Base-by-base conservation (phyloP, 2,329 filamentous ascomycete genomes). In the Nigrograna mackinnonii region DNA sequence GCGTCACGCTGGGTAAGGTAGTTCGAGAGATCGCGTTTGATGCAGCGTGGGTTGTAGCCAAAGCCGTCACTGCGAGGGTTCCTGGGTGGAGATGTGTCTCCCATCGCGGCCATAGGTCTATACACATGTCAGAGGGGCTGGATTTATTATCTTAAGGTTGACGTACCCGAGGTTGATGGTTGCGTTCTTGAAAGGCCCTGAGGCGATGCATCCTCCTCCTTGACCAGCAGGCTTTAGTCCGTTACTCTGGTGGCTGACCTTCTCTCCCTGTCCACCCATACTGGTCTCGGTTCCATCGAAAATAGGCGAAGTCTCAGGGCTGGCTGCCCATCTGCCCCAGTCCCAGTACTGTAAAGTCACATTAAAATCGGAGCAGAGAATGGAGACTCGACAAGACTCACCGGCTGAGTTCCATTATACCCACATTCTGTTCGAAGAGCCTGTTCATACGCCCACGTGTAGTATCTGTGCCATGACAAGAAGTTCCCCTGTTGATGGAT, bases 201-300 rank as follows among this genome's bases (percentile, higher is more conserved):
- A 68, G 6, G 57, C 64, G 4, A 84, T 72, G 55, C 79, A 83
- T 2, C 80, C 80, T 21, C 80, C 80, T 9, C 80, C 80, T 0
- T 72, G 66, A 16, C 78, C 80, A 0, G 73, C 72, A 1, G 74
- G 78, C 41, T 58, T 59, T 26, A 58, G 41, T 2, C 55, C 56
- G 35, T 54, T 63, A 38, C 55, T 60, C 26, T 44, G 42, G 22
- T 63, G 57, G 7, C 54, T 43, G 9, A 60, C 54, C 32, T 63
- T 62, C 22, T 50, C 62, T 24, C 79, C 78, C 46, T 80, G 75
- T 16, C 78, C 75, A 28, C 73, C 53, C 43, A 69, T 64, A 30
- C 72, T 69, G 41, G 75, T 78, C 19, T 74, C 74, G 51, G 73
- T 76, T 37, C 80, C 80, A 50, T 81, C 78, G 49, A 84, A 83